These are phyloP conservation scores for Aspergillus puulaauensis DNA, from an alignment of 2,329 filamentous ascomycete genomes.

Conservation along the genomic window DNA sequence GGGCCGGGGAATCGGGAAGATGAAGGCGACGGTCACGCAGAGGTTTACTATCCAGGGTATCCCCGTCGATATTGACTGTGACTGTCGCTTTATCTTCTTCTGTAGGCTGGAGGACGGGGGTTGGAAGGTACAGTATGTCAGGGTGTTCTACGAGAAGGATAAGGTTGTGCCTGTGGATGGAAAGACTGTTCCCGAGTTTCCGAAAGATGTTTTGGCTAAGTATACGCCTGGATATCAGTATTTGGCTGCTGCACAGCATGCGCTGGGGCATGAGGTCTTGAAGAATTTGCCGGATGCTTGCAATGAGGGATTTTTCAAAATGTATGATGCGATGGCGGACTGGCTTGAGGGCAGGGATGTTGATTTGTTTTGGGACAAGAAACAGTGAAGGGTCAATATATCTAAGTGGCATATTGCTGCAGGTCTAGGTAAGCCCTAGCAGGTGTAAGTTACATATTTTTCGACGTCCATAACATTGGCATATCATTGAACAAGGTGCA, in stretches of 20 bases:
- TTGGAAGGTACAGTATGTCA: background rate
- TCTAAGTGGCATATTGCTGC: too few species aligned
- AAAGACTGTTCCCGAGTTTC: background rate
- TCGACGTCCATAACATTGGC: too few species aligned
- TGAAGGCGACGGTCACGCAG: background rate
- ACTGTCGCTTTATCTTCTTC: background rate
- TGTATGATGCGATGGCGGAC: too few species aligned
- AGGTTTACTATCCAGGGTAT: background rate
- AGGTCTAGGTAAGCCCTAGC: too few species aligned
- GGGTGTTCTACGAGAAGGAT: background rate
- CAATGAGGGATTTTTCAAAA: too few species aligned
- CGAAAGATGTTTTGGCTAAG: background rate
- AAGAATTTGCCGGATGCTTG: too few species aligned
- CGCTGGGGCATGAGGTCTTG: background rate
- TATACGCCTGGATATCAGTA: background rate
- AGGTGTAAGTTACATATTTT: too few species aligned
- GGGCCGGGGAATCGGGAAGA: background rate
- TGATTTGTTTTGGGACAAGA: too few species aligned
- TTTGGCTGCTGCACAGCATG: background rate
- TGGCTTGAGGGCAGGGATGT: too few species aligned
- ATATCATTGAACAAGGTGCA: too few species aligned
- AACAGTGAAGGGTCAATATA: too few species aligned
- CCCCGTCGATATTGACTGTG: background rate
- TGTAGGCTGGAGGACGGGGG: background rate
- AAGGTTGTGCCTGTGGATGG: background rate